phyloP scores from a whole-genome alignment of 495 filamentous ascomycete species.

The Echria macrotheca region DNA sequence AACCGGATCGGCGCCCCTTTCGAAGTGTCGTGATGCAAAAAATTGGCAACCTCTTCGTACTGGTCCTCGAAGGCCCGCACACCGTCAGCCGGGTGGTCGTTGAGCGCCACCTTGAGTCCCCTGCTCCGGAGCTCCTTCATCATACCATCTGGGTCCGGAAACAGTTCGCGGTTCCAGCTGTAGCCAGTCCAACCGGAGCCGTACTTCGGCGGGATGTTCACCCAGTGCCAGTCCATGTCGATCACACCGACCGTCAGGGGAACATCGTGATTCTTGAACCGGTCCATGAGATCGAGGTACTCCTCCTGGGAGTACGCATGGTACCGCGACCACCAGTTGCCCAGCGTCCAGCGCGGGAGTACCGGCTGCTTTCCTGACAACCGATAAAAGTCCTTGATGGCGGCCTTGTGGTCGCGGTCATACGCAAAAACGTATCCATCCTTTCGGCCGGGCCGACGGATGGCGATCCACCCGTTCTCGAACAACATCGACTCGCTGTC shows the following conservation, averaged over 20 bases:
- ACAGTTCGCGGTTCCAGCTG: conserved; percentile 52
- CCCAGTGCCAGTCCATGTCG: conserved; percentile 61
- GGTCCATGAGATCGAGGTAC: conserved; percentile 48
- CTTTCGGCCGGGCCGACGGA: conserved; percentile 36
- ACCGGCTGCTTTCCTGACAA: conserved; percentile 51
- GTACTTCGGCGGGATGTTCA: conserved; percentile 27
- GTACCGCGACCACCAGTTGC: conserved; percentile 61
- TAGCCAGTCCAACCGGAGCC: conserved; percentile 57
- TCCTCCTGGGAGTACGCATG: conserved; percentile 46
- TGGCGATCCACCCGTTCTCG: conserved; percentile 43
- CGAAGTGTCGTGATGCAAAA: conserved; percentile 39
- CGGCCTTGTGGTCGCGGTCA: conserved; percentile 47
- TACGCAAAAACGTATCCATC: conserved; percentile 57
- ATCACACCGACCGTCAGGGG: conserved; percentile 51
- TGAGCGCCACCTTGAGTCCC: conserved; percentile 44
- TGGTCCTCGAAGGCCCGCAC: conserved; percentile 47
- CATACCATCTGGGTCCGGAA: conserved; percentile 47
- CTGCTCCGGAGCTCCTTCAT: conserved; percentile 38
- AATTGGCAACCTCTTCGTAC: conserved; percentile 47
- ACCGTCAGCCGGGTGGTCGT: conserved; percentile 54
- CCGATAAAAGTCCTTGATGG: conserved; percentile 50
- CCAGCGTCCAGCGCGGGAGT: conserved; percentile 52
- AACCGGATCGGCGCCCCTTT: conserved; percentile 47
- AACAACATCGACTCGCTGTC: conserved; percentile 56
- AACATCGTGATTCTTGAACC: conserved; percentile 41